Evolutionary conservation across 768 basidiomycete species (phyloP), one percentile per base, ranked within the genome.

Genomic region (Rhodosporidiobolus sp.): DNA sequence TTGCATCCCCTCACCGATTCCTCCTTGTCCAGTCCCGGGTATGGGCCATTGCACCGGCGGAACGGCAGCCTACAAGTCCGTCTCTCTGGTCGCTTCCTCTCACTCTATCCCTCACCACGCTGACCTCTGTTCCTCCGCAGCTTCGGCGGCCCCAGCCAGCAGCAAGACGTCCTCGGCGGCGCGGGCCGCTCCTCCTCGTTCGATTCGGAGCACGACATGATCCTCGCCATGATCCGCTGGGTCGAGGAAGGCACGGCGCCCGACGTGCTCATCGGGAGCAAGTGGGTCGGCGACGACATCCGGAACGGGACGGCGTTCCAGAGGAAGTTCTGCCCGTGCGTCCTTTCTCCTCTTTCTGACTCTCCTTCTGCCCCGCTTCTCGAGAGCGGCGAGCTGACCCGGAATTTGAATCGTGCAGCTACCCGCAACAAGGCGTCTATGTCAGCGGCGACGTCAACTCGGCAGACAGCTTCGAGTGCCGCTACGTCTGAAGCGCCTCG

Each of bases 131-230:
- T 53, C 53, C 68, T 35, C 14, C n/a, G 38, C 14, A 43, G 38
- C 38, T 43, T 43, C 14, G 76, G 73, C 4, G 60, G 35, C 0
- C 56, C 76, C 6, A 28, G 46, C 1, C 76, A 77, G 45, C 32
- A 43, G 1, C 50, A 50, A 6, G 17, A 26, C 24, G 32, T 61
- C 3, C 19, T 43, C n/a, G 70, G 70, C 28, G 70, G 63, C 17
- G 35, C 34, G 19, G 52, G 32, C 7, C 70, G 69, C 32, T 32
- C 54, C 17, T 30, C 61, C 2, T 3, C 12, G 0, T 75, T 75
- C 48, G 74, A 77, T 43, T 26, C 53, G 35, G 24, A 77, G 63
- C 76, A 77, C 65, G 74, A 77, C 66, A 65, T 68, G 45, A 43
- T 73, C 28, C 65, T 75, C 34, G 74, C 76, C 17, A 48, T 73